Conservation (phyloP, 169 alveolate genomes). For the Plasmodium ovale region DNA sequence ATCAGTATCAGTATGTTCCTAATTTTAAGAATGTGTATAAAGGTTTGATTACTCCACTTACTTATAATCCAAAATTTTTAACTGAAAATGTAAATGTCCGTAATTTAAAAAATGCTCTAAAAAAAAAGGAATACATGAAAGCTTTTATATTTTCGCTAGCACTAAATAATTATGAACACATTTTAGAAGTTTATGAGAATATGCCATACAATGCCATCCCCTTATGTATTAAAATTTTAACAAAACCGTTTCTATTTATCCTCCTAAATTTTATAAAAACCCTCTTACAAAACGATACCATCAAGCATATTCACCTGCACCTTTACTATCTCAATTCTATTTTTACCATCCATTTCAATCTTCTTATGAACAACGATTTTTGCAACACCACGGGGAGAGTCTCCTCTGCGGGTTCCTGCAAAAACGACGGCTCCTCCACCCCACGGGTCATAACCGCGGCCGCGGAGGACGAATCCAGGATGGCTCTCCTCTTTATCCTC, state of each 20-base stretch:
- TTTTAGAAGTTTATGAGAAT: slow-evolving; percentile 80
- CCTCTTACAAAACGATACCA: slow-evolving; percentile 56
- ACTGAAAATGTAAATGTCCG: slow-evolving; percentile 86
- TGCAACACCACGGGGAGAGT: neutral
- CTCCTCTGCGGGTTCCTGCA: neutral
- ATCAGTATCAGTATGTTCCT: slow-evolving; percentile 74
- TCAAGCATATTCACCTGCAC: slow-evolving; percentile 75
- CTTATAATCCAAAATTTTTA: slow-evolving; percentile 84
- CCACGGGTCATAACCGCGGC: neutral
- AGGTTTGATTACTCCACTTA: slow-evolving; percentile 45
- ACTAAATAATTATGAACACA: slow-evolving; percentile 84
- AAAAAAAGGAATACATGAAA: slow-evolving; percentile 80
- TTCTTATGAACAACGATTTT: slow-evolving; percentile 59
- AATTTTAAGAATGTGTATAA: slow-evolving; percentile 38
- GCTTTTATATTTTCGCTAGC: slow-evolving; percentile 88
- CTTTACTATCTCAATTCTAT: slow-evolving; percentile 77
- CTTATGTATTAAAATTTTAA: slow-evolving; percentile 57
- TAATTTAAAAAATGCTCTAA: slow-evolving; percentile 78
- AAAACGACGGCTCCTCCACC: neutral
- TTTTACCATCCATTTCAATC: slow-evolving; percentile 76
- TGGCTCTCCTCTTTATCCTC: slow-evolving; percentile 25
- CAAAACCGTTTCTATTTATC: slow-evolving; percentile 68
- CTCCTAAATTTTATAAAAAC: slow-evolving; percentile 73
- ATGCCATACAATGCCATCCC: slow-evolving; percentile 80
- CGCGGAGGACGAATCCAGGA: slow-evolving; percentile 16